Base-by-base conservation (phyloP, 2,329 filamentous ascomycete species). In the Macrophomina phaseolina region DNA sequence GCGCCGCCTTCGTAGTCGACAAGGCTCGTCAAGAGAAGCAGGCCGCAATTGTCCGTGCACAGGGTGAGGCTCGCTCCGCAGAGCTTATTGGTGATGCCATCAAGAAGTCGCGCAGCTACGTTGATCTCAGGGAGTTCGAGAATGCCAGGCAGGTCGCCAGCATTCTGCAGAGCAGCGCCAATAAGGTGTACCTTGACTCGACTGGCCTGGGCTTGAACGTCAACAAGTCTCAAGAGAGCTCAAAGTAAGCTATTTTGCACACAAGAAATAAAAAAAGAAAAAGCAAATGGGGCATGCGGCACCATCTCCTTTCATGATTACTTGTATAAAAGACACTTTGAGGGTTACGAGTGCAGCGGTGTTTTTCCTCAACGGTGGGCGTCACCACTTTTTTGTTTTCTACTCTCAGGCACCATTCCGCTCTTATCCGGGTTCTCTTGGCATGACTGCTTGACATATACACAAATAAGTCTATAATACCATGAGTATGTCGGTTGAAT, bases 1-100 rank as follows among this genome's bases (percentile, higher is more conserved):
- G 95, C 70, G 95, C 95, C 40, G 95, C 95, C 68, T 99, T 99
- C 83, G 86, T 99, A 63, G 95, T 99, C 72, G 95, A 99, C 89
- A 97, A 98, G 85, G 95, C 95, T 64, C 90, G 95, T 72, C 95
- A 99, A 83, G 95, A 99, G 87, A 99, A 99, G 86, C 95, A 99
- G 83, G 95, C 95, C 74, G 97, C 94, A 84, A 93, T 99, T 66
- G 95, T 99, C 77, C 93, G 93, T 82, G 95, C 95, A 4, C 95
- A 98, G 89, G 95, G 95, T 93, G 95, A 99, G 84, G 95, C 95
- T 60, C 92, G 95, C 71, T 98, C 95, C 46, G 95, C 95, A 55
- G 94, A 99, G 83, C 90, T 99, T 70, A 97, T 99, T 76, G 95
- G 95, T 81, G 95, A 99, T 64, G 95, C 95, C 69, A 97, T 99